Evolutionary conservation across 108 stramenopile genomes (phyloP), one percentile per base, ranked within the genome.

Genomic region (Stephanodiscus minutulus): DNA sequence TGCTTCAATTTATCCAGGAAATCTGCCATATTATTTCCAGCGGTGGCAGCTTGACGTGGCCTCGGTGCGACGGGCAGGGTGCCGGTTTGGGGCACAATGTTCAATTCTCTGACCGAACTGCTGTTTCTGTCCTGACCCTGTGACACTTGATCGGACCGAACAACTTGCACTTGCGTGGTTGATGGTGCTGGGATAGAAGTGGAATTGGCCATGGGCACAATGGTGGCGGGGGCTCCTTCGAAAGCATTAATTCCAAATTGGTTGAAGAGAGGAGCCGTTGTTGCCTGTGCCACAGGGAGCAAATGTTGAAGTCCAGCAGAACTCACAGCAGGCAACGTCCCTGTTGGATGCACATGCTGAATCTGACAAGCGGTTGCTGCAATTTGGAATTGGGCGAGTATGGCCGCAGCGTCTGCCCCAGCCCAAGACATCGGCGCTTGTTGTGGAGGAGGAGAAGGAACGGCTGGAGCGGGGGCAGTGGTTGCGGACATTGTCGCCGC

Each of bases 1-100:
- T 64, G 61, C 20, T 62, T 61, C 39, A 76, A 39, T 55, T 58
- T 25, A 44, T 54, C 48, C 20, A 76, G 43, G 29, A 57, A 66
- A 5, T 52, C 67, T 8, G 61, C 33, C 28, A 56, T 58, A 25
- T n/a, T 17, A 68, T 56, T 54, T 39, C 36, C 27, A 22, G 7
- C 9, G 0, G 39, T 41, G 53, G 35, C 35, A 20, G 55, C 15
- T 41, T 22, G 35, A 57, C 55, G 29, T 41, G 36, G 66, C 55
- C 24, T 41, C 22, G 25, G 48, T 20, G 47, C 64, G 18, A 18
- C 22, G 25, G 62, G 44, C 5, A 27, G 25, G n/a, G 64, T 48
- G 2, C 47, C 47, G 29, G 24, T 24, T 7, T 21, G 50, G 22
- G 50, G n/a, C 5, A 18, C 5, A 21, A 24, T 20, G 50, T 52